These are phyloP conservation scores for Fusarium stilboides DNA, from an alignment of 2,329 filamentous ascomycete species.

Conservation along the genomic window DNA sequence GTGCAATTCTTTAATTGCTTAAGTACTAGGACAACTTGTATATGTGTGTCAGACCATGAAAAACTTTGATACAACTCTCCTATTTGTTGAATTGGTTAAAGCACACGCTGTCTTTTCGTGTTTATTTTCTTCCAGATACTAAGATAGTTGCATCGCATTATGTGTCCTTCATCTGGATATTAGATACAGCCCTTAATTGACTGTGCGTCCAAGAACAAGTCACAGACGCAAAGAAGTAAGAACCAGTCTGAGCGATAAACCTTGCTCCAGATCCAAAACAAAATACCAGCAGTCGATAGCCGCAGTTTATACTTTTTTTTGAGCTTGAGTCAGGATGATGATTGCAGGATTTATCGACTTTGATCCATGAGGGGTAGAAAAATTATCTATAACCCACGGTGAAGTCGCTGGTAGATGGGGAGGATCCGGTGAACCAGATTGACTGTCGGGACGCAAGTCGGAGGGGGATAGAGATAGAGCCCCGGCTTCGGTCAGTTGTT, in stretches of 20 bases:
- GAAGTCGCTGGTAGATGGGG: background rate
- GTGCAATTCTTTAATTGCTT: too few relatives aligned
- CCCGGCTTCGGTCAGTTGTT: background rate
- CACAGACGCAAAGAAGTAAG: background rate
- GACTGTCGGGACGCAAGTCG: background rate
- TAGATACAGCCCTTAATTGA: background rate
- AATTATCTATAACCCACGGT: background rate
- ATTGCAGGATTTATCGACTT: conserved; percentile 5
- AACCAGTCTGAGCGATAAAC: background rate
- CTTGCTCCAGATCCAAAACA: background rate
- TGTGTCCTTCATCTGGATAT: background rate
- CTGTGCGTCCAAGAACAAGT: conserved; percentile 19
- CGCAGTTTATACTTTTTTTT: background rate
- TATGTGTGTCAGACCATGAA: too few relatives aligned
- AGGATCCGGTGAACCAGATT: background rate
- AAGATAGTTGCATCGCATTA: too few relatives aligned
- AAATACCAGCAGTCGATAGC: background rate
- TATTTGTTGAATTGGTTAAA: too few relatives aligned
- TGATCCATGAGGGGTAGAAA: conserved; percentile 3
- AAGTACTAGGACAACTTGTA: too few relatives aligned
- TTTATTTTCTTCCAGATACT: too few relatives aligned
- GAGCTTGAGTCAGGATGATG: background rate
- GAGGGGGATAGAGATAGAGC: background rate
- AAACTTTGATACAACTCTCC: too few relatives aligned
- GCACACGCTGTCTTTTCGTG: too few relatives aligned